phyloP scores from a whole-genome alignment of 2,329 filamentous ascomycete species.

The Ascochyta lentis region DNA sequence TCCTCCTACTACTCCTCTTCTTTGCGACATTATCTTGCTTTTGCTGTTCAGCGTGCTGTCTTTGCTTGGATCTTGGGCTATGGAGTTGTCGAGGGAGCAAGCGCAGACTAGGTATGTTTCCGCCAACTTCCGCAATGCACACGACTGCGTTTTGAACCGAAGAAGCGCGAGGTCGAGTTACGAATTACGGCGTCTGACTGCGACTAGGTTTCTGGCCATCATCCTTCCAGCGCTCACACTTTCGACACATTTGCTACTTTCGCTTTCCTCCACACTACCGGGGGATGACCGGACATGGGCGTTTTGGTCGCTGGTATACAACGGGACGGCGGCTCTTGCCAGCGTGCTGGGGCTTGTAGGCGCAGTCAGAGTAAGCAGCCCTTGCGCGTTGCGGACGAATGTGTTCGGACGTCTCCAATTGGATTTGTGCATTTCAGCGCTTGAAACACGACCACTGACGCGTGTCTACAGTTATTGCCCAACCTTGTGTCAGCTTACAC shows the following conservation, averaged over 20 bases:
- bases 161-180: not conserved
- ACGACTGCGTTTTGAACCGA: not conserved
- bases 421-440: not conserved
- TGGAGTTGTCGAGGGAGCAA: conserved; percentile 19
- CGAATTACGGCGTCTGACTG: not conserved
- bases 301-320: conserved; percentile 48
- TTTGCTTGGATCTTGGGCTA: not conserved
- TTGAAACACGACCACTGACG: conserved; percentile 22
- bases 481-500: conserved; percentile 37
- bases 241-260: conserved; percentile 35
- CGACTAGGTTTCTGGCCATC: conserved; percentile 36
- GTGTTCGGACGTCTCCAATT: not conserved
- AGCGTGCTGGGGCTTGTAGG: conserved; percentile 53
- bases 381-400: conserved; percentile 2
- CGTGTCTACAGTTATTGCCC: conserved; percentile 26
- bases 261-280: conserved; percentile 30
- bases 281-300: conserved; percentile 36
- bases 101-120: conserved; percentile 14
- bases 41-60: conserved; percentile 4
- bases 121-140: not conserved
- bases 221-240: conserved; percentile 37
- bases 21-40: not conserved
- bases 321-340: conserved; percentile 49
- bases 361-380: conserved; percentile 50
- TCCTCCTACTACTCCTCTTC: not conserved